phyloP scores from a whole-genome alignment of 805 yeast genomes.

The Metschnikowia similis region DNA sequence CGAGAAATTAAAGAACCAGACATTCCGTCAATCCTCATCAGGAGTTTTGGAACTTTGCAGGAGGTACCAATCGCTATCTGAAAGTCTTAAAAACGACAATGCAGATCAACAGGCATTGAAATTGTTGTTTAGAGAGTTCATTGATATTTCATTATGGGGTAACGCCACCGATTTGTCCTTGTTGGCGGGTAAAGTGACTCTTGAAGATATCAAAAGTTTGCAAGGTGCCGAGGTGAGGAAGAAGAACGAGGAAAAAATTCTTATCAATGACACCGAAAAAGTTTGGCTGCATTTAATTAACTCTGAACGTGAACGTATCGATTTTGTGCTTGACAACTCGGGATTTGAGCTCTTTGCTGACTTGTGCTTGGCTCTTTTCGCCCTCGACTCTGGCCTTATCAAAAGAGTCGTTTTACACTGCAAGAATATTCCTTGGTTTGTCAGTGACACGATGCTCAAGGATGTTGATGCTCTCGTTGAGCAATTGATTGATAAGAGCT shows the following conservation, averaged over 20 bases:
- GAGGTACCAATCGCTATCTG: slow-evolving; percentile 44
- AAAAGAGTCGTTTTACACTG: slow-evolving; percentile 73
- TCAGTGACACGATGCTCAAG: slow-evolving; percentile 86
- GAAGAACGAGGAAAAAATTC: slow-evolving; percentile 71
- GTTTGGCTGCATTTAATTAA: slow-evolving; percentile 56
- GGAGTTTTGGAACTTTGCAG: slow-evolving; percentile 83
- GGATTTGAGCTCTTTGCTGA: slow-evolving; percentile 96
- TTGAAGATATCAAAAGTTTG: slow-evolving; percentile 84
- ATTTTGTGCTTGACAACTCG: slow-evolving; percentile 85
- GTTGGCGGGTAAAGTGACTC: slow-evolving; percentile 72
- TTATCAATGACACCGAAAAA: slow-evolving; percentile 65
- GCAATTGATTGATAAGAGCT: slow-evolving; percentile 49
- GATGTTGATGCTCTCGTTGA: slow-evolving; percentile 61
- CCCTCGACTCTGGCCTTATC: slow-evolving; percentile 64
- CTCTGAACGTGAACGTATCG: slow-evolving; percentile 49
- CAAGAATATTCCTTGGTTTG: slow-evolving; percentile 94
- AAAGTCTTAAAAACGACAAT: slow-evolving; percentile 13
- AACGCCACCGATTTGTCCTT: slow-evolving; percentile 94
- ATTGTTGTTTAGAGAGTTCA: slow-evolving; percentile 71
- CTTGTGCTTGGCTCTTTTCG: slow-evolving; percentile 41
- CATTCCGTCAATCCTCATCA: slow-evolving; percentile 67
- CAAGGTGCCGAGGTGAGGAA: slow-evolving; percentile 89
- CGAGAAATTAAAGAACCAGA: slow-evolving; percentile 59
- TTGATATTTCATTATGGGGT: slow-evolving; percentile 94
- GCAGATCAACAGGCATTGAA: slow-evolving; percentile 42